These are phyloP conservation scores for Aspergillus steynii DNA, from an alignment of 495 filamentous ascomycete species.

Conservation along the genomic window DNA sequence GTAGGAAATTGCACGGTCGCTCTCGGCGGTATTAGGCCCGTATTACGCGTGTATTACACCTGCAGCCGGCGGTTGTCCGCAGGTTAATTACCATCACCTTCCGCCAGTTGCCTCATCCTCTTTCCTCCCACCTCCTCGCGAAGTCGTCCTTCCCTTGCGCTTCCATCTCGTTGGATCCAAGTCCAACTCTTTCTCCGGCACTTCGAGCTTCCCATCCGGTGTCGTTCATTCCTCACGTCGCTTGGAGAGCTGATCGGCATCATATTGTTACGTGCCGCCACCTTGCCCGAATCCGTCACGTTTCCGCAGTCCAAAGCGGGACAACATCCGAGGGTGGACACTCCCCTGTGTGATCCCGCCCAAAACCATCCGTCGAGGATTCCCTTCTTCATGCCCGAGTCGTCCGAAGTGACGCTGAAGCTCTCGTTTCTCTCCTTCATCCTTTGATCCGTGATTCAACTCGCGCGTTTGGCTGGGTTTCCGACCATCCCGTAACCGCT, in stretches of 20 bases:
- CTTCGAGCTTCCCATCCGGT: not conserved
- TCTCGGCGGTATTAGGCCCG: not conserved
- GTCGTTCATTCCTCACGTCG: not conserved
- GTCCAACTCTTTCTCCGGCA: not conserved
- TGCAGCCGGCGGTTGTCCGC: not conserved
- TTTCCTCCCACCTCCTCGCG: conserved; percentile 1
- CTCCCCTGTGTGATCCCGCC: conserved; percentile 33
- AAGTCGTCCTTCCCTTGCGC: conserved; percentile 5
- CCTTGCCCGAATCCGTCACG: conserved; percentile 33
- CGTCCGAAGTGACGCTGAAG: conserved; percentile 22
- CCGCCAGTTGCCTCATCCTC: conserved; percentile 18
- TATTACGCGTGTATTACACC: not conserved
- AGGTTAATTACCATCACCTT: not conserved
- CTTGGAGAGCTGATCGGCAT: conserved; percentile 8
- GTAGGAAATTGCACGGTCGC: no score
- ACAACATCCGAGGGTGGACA: conserved; percentile 47
- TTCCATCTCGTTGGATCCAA: not conserved
- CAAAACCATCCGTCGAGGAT: conserved; percentile 35
- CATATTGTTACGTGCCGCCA: conserved; percentile 28
- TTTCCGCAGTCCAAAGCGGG: conserved; percentile 40
- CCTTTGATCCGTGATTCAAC: conserved; percentile 40
- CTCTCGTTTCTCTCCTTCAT: conserved; percentile 38
- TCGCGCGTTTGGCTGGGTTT: conserved; percentile 43
- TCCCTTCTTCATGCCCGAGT: conserved; percentile 13
- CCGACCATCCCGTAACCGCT: conserved; percentile 40